phyloP scores from a whole-genome alignment of 257 asterid genomes.

The Solanum chiquidenum region DNA sequence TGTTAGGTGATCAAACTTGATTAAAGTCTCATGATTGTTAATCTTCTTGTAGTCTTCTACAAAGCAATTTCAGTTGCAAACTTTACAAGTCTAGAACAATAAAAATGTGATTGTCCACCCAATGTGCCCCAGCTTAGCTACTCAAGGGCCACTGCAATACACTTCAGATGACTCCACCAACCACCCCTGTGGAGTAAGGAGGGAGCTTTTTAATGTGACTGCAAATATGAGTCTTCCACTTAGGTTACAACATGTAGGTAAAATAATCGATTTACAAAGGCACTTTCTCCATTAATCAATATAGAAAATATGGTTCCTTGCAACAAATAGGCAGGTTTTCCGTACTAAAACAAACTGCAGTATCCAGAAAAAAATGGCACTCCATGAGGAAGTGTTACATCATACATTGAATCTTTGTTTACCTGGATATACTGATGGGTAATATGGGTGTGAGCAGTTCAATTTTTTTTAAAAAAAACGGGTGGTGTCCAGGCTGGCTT shows the following conservation, averaged over 20 bases:
- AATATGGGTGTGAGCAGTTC: background rate
- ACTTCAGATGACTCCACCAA: background rate
- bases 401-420: background rate
- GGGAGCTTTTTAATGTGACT: background rate
- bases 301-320: background rate
- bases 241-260: background rate
- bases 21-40: background rate
- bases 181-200: background rate
- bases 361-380: background rate
- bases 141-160: background rate
- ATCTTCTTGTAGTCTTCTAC: background rate
- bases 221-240: background rate
- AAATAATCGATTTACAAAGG: background rate
- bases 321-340: background rate
- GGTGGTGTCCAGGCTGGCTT: background rate
- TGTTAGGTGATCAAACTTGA: background rate
- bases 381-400: background rate
- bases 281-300: background rate
- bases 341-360: background rate
- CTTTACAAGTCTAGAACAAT: background rate
- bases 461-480: background rate
- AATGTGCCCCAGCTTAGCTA: background rate
- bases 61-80: background rate
- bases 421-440: background rate
- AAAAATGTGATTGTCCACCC: background rate